Percentiles rank a stretch among this genome's conserved stretches.
Evolutionary conservation across 1,284 basidiomycete genomes (phyloP).

Genomic region (Leccinum cinnamomeum): DNA sequence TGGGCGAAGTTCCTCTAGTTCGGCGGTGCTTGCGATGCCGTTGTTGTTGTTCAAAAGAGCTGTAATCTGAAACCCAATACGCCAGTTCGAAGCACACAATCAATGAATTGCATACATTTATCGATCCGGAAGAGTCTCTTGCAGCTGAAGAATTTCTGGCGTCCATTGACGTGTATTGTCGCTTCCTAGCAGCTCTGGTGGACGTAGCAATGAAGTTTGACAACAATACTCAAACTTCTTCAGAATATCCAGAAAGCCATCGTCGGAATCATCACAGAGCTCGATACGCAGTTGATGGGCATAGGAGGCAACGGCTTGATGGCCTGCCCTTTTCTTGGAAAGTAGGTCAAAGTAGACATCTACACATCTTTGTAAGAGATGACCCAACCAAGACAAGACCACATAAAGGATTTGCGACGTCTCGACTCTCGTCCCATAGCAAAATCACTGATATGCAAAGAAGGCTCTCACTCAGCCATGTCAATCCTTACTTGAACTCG

Average conservation of each 20-base stretch:
- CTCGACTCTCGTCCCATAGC: slow-evolving; percentile 47
- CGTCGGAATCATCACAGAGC: slow-evolving; percentile 42
- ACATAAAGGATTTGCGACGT: slow-evolving; percentile 45
- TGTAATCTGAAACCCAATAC: slow-evolving; percentile 69
- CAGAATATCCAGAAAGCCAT: slow-evolving; percentile 38
- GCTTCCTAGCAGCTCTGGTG: slow-evolving; percentile 32
- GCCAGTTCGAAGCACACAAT: slow-evolving; percentile 44
- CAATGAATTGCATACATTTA: slow-evolving; percentile 42
- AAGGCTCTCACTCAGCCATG: slow-evolving; percentile 20
- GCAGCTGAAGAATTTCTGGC: slow-evolving; percentile 48
- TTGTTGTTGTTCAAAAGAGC: slow-evolving; percentile 61
- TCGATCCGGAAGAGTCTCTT: slow-evolving; percentile 38
- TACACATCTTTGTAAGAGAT: slow-evolving; percentile 26
- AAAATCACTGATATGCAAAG: slow-evolving; percentile 58
- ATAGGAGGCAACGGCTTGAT: slow-evolving; percentile 58
- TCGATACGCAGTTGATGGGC: slow-evolving; percentile 62
- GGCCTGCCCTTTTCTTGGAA: slow-evolving; percentile 56
- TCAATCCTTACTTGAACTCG: slow-evolving; percentile 49
- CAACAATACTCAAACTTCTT: slow-evolving; percentile 52
- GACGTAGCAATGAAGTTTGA: slow-evolving; percentile 46
- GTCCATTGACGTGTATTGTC: slow-evolving; percentile 45
- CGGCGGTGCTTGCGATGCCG: slow-evolving; percentile 53
- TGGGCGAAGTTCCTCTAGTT: slow-evolving; percentile 47
- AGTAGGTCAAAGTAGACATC: slow-evolving; percentile 64
- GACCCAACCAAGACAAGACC: slow-evolving; percentile 5